Conservation (phyloP, 176 grass and related monocot species). For the Musa beccarii region DNA sequence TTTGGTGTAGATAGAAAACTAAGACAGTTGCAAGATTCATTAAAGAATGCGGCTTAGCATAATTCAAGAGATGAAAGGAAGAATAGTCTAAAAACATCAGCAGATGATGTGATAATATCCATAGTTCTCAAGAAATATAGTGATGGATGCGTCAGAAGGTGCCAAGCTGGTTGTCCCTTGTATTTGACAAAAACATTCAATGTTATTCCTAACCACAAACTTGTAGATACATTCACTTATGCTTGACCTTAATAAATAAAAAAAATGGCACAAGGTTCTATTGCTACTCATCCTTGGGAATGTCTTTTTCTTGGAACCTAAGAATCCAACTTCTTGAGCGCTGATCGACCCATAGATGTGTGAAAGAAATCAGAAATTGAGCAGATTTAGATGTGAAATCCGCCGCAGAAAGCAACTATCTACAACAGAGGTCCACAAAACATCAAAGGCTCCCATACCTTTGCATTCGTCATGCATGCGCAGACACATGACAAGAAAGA, state of each 20-base stretch:
- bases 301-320: neutral
- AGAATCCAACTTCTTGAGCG: neutral
- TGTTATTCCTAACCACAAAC: neutral
- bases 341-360: neutral
- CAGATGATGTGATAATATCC: too few relatives aligned
- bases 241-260: neutral
- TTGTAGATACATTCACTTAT: neutral
- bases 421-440: too few relatives aligned
- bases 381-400: neutral
- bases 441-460: too few relatives aligned
- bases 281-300: neutral
- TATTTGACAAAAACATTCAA: neutral
- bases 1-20: too few relatives aligned
- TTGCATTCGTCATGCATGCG: too few relatives aligned
- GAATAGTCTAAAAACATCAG: too few relatives aligned
- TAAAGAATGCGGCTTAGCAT: too few relatives aligned
- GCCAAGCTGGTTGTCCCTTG: neutral
- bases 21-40: too few relatives aligned
- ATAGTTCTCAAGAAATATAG: neutral
- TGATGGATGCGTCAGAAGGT: neutral
- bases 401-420: too few relatives aligned
- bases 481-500: too few relatives aligned
- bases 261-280: neutral
- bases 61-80: too few relatives aligned
- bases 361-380: neutral